Evolutionary conservation across 305 asterid species (phyloP), one percentile per base, ranked within the genome.

Genomic region (Stenogyne calaminthoides): DNA sequence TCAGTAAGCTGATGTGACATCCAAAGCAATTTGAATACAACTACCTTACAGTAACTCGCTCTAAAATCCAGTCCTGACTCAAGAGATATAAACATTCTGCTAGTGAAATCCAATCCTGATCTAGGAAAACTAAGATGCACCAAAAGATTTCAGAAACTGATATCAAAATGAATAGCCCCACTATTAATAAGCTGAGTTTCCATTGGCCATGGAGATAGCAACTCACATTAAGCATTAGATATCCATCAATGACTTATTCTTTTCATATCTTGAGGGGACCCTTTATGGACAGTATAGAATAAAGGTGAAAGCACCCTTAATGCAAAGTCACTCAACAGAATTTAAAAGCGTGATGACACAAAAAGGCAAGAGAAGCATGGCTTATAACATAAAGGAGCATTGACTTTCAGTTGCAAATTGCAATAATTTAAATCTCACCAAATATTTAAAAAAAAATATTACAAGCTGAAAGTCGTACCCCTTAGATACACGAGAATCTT

Each of bases 401-500:
- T 37, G 20, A 27, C 22, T 16, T 19, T 68, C 64, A 52, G 54
- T 52, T 59, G 42, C 57, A 70, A 22, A 62, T 36, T 62, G 34
- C 25, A 71, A 27, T 67, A 57, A 72, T 29, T 15, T 46, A 42
- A 20, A 74, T 69, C 51, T 69, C 64, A 47, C 22, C 76, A 52
- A 74, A 78, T 67, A 39, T 20, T 52, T 37, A 65, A 36, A 22
- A 42, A 59, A 46, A 14, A 63, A 40, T 18, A 29, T 12, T 56
- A 56, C 27, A 34, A 51, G 46, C 60, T 25, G 59, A 63, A 60
- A 39, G 54, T 1, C 60, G 22, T 84, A 93, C 97, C 94, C 84
- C 85, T 74, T 80, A 16, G 96, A 77, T 68, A 93, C 40, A 49
- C 80, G 85, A 77, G 88, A 87, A 85, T 90, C 97, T 86, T 84